Conservation (phyloP, 495 filamentous ascomycete species). For the Aspergillus cavernicola region DNA sequence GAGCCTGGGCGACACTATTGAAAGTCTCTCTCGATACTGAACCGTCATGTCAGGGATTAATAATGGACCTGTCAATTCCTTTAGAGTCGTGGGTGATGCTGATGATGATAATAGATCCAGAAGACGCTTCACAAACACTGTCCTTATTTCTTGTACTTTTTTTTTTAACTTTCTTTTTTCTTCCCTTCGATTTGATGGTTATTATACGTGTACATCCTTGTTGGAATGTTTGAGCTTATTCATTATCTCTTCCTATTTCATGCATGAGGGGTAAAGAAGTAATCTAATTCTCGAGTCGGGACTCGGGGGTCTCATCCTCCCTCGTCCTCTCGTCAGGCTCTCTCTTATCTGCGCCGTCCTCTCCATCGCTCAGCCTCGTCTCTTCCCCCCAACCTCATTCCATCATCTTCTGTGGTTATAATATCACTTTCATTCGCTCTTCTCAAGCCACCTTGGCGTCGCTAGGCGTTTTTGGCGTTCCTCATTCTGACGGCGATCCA, state of each 20-base stretch:
- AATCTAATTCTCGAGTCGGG: not conserved
- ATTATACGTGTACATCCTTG: not conserved
- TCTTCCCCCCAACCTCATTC: not conserved
- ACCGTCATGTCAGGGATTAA: not conserved
- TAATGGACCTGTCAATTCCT: conserved; percentile 3
- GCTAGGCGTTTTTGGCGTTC: not conserved
- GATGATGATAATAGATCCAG: not conserved
- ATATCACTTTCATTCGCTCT: not conserved
- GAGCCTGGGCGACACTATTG: not conserved
- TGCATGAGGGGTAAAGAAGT: conserved; percentile 1
- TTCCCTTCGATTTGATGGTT: not conserved
- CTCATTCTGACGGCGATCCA: conserved; percentile 4
- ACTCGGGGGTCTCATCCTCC: no score
- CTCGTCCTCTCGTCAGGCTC: not conserved
- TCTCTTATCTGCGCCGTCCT: not conserved
- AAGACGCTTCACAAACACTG: no score
- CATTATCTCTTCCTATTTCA: not conserved
- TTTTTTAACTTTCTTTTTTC: not conserved
- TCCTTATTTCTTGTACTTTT: no score
- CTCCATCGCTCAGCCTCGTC: not conserved
- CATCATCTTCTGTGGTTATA: not conserved
- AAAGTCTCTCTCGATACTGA: not conserved
- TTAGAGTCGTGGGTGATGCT: not conserved
- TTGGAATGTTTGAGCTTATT: conserved; percentile 1
- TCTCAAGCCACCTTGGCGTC: not conserved